Conservation (phyloP, 2,329 filamentous ascomycete genomes). For the Fusarium scirpi region DNA sequence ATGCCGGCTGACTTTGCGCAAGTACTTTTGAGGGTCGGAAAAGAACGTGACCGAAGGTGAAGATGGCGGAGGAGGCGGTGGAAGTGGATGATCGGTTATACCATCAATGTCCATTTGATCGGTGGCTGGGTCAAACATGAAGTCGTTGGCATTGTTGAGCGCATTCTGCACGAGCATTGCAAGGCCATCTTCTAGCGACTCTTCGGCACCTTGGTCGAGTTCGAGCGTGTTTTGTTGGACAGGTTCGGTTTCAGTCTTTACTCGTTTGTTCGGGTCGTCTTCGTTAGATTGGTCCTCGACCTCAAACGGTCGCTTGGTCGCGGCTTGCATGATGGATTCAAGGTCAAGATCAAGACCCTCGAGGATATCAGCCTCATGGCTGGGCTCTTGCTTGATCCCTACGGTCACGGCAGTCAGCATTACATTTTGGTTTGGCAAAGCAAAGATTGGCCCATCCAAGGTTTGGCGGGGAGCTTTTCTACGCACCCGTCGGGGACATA, state of each 20-base stretch:
- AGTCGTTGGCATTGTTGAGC: conserved; percentile 55
- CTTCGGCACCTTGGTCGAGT: conserved; percentile 40
- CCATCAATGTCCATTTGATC: conserved; percentile 54
- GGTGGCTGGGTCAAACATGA: conserved; percentile 51
- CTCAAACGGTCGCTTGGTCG: conserved; percentile 55
- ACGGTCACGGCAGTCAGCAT: conserved; percentile 45
- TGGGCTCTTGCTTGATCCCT: conserved; percentile 57
- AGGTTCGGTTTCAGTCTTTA: conserved; percentile 49
- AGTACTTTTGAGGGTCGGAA: conserved; percentile 53
- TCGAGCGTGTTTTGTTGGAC: conserved; percentile 37
- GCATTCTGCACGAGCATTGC: conserved; percentile 57
- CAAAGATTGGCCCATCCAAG: conserved; percentile 21
- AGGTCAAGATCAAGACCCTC: conserved; percentile 53
- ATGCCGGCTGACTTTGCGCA: conserved; percentile 54
- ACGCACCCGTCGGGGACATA: conserved; percentile 54
- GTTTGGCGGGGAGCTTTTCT: conserved; percentile 27
- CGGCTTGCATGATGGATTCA: conserved; percentile 51
- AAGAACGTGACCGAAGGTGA: conserved; percentile 50
- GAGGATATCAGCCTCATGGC: conserved; percentile 53
- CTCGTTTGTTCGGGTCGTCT: conserved; percentile 51
- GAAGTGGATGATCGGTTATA: conserved; percentile 44
- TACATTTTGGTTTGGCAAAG: conserved; percentile 11
- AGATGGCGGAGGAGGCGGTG: conserved; percentile 43
- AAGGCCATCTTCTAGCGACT: conserved; percentile 53
- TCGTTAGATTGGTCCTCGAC: conserved; percentile 49